These are phyloP conservation scores for Boletus reticulatus DNA, from an alignment of 768 basidiomycete genomes.

Conservation along the genomic window DNA sequence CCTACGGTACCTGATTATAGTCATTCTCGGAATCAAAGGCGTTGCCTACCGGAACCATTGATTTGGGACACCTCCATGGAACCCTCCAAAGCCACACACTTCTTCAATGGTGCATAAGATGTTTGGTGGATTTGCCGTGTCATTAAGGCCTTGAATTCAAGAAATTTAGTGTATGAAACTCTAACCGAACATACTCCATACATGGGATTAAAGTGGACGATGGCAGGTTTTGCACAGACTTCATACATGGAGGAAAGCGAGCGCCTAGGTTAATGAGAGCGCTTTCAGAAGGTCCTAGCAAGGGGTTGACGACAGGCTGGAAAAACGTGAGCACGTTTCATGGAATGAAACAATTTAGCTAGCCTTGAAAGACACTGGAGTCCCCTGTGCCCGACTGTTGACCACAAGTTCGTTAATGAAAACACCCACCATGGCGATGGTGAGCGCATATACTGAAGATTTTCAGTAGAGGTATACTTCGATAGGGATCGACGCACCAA, in stretches of 20 bases:
- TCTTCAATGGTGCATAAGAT: constrained; percentile 71
- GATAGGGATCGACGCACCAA: constrained; percentile 48
- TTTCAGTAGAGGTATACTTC: background rate
- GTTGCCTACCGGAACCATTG: constrained; percentile 52
- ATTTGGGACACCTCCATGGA: constrained; percentile 43
- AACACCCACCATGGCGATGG: constrained; percentile 64
- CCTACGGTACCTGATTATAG: constrained; percentile 39
- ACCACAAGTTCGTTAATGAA: constrained; percentile 85
- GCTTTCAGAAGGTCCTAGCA: constrained; percentile 86
- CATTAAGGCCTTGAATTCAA: constrained; percentile 60
- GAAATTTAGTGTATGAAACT: constrained; percentile 5
- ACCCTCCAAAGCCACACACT: constrained; percentile 88
- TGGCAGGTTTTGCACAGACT: constrained; percentile 55
- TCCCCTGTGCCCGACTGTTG: constrained; percentile 75
- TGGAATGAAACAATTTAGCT: constrained; percentile 8
- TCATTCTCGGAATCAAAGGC: constrained; percentile 43
- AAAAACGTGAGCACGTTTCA: constrained; percentile 6
- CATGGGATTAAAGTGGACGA: constrained; percentile 57
- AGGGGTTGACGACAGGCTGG: constrained; percentile 79
- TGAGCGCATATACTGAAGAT: constrained; percentile 57
- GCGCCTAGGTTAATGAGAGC: constrained; percentile 87
- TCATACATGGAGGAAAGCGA: constrained; percentile 94
- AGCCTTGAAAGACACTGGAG: constrained; percentile 83
- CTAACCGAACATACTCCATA: constrained; percentile 32
- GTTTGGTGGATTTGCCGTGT: constrained; percentile 77